These are phyloP conservation scores for Colletotrichum sp. DNA, from an alignment of 2,329 filamentous ascomycete genomes.

Conservation along the genomic window DNA sequence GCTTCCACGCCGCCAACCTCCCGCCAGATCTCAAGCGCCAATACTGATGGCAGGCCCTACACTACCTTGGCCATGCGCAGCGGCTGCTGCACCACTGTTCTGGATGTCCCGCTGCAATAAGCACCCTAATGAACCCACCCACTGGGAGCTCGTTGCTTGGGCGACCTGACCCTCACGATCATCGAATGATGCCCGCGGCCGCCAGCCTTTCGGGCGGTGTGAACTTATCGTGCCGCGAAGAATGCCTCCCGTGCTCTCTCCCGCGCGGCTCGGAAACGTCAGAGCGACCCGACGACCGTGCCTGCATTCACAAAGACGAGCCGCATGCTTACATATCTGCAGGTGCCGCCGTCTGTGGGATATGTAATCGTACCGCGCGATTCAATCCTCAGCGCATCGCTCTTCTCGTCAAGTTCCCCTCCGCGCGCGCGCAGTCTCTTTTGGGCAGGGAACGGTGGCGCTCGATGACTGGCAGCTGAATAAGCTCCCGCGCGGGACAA, in stretches of 20 bases:
- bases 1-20: background rate
- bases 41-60: background rate
- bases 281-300: background rate
- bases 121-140: background rate
- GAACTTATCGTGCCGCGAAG: background rate
- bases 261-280: slow-evolving; percentile 4
- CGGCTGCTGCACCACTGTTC: background rate
- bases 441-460: background rate
- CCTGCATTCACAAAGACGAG: background rate
- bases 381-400: background rate
- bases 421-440: background rate
- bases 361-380: background rate
- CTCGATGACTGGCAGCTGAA: slow-evolving; percentile 12
- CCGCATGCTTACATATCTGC: background rate
- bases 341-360: background rate
- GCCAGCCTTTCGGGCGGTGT: background rate
- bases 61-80: background rate
- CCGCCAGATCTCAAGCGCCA: background rate
- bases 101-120: background rate
- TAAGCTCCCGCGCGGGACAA: slow-evolving; percentile 16
- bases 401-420: background rate
- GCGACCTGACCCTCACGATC: background rate
- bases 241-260: background rate
- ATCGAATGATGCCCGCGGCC: background rate
- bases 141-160: background rate